Evolutionary conservation across 1,284 basidiomycete species (phyloP), one percentile per base, ranked within the genome.

Genomic region (Cystobasidium sp.): DNA sequence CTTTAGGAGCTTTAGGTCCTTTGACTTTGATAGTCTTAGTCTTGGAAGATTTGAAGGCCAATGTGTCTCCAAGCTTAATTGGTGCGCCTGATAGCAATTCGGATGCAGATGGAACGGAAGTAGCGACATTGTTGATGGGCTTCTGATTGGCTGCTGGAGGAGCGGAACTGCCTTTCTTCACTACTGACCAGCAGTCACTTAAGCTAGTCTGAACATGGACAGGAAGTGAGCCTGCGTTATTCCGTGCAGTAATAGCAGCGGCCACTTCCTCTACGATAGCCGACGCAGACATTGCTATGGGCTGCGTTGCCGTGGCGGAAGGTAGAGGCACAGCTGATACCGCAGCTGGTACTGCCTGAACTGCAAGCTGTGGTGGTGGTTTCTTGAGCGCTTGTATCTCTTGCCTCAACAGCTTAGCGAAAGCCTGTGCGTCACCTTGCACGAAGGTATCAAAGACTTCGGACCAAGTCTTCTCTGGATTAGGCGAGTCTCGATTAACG

Each of bases 401-500:
- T 9, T 75, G 52, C 62, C 77, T 78, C 1, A 79, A 76, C 6
- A 71, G 81, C 52, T 83, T 82, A 2, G 91, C 90, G 82, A 94
- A 93, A 31, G 81, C 81, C 82, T 97, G 94, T 3, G 93, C 89
- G 80, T 97, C 93, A 3, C 94, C 93, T 78, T 93, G 88, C 59
- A 94, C 83, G 92, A 93, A 97, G 39, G 89, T 87, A 82, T 97
- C 94, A 79, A 97, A 97, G 1, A 94, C 89, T 24, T 89, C 91
- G 77, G 92, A 90, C 93, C 93, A 97, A 78, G 94, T 92, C 65
- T 88, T 86, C 7, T 89, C 89, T 10, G 92, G 92, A 14, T 89
- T 87, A 0, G 94, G 94, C 79, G 94, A 93, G 79, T 97, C 93
- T 71, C 93, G 85, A 82, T 97, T 97, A 75, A 97, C 85, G 81